Conservation (phyloP, 768 basidiomycete species). For the Udeniomyces megalosporus region DNA sequence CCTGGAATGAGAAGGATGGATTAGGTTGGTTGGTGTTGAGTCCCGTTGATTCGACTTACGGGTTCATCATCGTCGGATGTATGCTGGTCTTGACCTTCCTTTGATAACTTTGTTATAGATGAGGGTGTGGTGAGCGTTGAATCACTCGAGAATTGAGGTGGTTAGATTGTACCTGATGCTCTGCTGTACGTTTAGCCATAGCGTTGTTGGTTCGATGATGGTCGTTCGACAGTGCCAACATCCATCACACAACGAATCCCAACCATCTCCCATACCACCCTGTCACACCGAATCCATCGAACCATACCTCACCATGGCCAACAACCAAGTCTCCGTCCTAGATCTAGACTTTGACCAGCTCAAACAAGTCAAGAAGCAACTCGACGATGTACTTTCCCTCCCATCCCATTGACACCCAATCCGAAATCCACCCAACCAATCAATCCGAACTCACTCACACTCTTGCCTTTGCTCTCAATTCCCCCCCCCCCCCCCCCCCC, state of each 20-base stretch:
- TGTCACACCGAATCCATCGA: neutral
- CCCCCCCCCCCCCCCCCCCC: neutral
- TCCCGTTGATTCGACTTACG: no score
- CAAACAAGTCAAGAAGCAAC: conserved; percentile 70
- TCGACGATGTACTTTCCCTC: conserved; percentile 59
- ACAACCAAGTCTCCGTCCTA: conserved; percentile 49
- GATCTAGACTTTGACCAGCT: conserved; percentile 79
- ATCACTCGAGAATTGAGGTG: no score
- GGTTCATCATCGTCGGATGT: no score
- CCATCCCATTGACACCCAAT: neutral
- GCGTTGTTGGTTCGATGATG: no score
- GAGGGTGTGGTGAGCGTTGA: no score
- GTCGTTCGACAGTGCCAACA: neutral
- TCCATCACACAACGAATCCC: neutral
- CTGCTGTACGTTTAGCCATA: no score
- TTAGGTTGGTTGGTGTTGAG: neutral
- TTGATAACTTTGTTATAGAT: no score
- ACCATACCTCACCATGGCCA: conserved; percentile 29
- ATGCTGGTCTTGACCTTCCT: no score
- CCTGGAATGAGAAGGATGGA: no score
- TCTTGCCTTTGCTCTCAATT: neutral
- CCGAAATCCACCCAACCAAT: no score
- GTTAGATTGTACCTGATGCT: no score
- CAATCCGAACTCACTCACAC: neutral
- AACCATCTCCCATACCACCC: neutral